Evolutionary conservation across 2,329 filamentous ascomycete species (phyloP).

Genomic region (Nakataea oryzae): DNA sequence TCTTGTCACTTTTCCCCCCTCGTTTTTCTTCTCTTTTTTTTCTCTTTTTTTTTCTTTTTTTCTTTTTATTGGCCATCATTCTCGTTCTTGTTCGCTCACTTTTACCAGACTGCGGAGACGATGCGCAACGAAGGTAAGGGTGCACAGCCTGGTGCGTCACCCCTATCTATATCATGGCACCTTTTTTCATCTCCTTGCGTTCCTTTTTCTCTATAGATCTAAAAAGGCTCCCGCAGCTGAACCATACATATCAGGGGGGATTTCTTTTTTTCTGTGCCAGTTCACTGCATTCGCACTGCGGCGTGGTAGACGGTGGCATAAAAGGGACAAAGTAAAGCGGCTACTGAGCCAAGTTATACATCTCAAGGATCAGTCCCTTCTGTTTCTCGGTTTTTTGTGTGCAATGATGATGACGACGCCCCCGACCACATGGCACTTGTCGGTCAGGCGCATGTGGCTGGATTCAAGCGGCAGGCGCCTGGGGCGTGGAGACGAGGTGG

Average conservation of each 20-base stretch:
- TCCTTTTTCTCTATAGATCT: neutral
- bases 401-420: neutral
- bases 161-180: neutral
- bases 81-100: neutral
- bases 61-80: neutral
- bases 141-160: neutral
- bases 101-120: neutral
- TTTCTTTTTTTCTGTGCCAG: neutral
- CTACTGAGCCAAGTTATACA: neutral
- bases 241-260: neutral
- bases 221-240: neutral
- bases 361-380: neutral
- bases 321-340: neutral
- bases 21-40: neutral
- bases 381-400: neutral
- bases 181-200: neutral
- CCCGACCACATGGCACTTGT: too few species aligned
- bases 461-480: too few species aligned
- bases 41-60: neutral
- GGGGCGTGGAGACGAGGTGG: too few species aligned
- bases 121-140: neutral
- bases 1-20: neutral
- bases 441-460: too few species aligned
- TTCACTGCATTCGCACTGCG: neutral
- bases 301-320: neutral